These are phyloP conservation scores for Pythium pyrilobum DNA, from an alignment of 352 stramenopile species.

Conservation along the genomic window DNA sequence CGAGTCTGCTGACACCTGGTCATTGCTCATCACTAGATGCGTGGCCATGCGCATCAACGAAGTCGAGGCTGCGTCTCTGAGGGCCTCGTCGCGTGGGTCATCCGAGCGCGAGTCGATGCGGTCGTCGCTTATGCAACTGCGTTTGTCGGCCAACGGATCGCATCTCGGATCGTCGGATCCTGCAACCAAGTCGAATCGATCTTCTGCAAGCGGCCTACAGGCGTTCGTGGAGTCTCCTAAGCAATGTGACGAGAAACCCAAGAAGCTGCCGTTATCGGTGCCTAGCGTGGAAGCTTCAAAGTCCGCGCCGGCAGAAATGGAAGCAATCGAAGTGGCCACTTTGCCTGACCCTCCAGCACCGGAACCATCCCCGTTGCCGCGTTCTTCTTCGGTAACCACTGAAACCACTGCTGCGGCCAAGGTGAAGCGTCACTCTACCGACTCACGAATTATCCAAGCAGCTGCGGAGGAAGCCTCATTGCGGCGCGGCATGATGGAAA, in stretches of 20 bases:
- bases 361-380: background rate
- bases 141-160: slow-evolving; percentile 14
- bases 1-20: slow-evolving; percentile 54
- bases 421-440: slow-evolving; percentile 67
- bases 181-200: background rate
- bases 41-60: slow-evolving; percentile 30
- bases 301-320: no score
- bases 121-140: slow-evolving; percentile 16
- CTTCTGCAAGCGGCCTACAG: no score
- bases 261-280: no score
- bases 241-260: background rate
- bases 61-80: slow-evolving; percentile 7
- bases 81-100: slow-evolving; percentile 1
- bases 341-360: background rate
- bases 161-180: background rate
- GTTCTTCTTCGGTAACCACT: background rate
- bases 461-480: slow-evolving; percentile 35
- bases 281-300: no score
- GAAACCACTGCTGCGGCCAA: slow-evolving; percentile 1
- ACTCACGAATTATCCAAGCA: slow-evolving; percentile 54
- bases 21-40: slow-evolving; percentile 49
- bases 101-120: slow-evolving; percentile 15
- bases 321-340: background rate
- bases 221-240: background rate
- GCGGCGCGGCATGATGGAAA: slow-evolving; percentile 22